phyloP scores from a whole-genome alignment of 148 eudicot genomes.

The Camellia granthamiana region DNA sequence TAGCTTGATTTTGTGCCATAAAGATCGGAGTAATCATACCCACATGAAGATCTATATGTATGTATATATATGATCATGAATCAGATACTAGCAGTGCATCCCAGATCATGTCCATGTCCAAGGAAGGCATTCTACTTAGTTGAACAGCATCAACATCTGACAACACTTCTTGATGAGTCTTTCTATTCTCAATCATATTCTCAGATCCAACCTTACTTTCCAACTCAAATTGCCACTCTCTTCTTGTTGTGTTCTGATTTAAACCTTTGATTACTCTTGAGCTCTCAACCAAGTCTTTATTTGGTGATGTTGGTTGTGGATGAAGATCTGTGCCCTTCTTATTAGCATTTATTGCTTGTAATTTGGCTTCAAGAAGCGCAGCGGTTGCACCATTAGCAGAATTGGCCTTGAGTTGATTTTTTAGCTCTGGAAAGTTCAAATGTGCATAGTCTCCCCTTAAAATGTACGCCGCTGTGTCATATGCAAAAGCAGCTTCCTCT shows the following conservation, averaged over 20 bases:
- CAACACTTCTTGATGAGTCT: slow-evolving; percentile 19
- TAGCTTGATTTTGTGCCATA: not conserved
- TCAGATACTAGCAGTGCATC: slow-evolving; percentile 79
- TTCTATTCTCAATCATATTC: slow-evolving; percentile 22
- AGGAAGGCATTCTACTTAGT: slow-evolving; percentile 91
- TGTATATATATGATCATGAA: slow-evolving; percentile 23
- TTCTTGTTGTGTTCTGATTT: slow-evolving; percentile 8
- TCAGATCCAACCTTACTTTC: slow-evolving; percentile 27
- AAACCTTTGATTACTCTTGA: not conserved
- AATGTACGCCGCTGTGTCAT: slow-evolving; percentile 88
- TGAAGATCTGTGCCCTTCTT: slow-evolving; percentile 25
- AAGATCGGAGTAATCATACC: not conserved
- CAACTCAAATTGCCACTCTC: slow-evolving; percentile 33
- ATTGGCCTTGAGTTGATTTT: slow-evolving; percentile 59
- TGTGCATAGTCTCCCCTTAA: slow-evolving; percentile 90
- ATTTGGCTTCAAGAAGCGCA: slow-evolving; percentile 74
- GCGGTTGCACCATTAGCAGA: slow-evolving; percentile 50
- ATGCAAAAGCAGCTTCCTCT: slow-evolving; percentile 86
- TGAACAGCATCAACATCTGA: slow-evolving; percentile 57
- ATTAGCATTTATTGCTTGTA: slow-evolving; percentile 37
- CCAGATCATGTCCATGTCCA: slow-evolving; percentile 96
- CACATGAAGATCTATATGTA: slow-evolving; percentile 6
- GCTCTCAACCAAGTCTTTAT: not conserved
- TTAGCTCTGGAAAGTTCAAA: slow-evolving; percentile 77
- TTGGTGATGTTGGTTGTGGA: slow-evolving; percentile 13